phyloP scores from a whole-genome alignment of 2,329 filamentous ascomycete species.

The Colletotrichum sp. region DNA sequence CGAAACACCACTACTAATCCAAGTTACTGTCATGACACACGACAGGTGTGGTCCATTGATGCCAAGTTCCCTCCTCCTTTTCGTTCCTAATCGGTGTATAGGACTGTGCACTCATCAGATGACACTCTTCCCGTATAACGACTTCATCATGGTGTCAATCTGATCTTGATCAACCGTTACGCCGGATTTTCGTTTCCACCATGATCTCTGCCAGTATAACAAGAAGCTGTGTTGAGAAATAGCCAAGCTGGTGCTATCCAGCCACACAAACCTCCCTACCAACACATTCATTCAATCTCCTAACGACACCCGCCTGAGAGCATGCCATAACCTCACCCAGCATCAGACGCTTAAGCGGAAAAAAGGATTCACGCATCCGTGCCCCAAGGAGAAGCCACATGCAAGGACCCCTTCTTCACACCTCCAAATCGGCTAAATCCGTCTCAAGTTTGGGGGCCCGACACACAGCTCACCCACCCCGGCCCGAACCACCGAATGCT shows the following conservation, averaged over 20 bases:
- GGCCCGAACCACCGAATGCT: neutral
- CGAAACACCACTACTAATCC: neutral
- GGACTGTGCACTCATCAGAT: neutral
- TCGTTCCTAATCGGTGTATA: neutral
- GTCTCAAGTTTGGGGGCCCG: neutral
- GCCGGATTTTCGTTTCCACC: neutral
- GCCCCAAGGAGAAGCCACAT: neutral
- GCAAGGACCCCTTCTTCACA: neutral
- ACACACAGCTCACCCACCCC: neutral
- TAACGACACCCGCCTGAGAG: neutral
- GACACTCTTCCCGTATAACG: neutral
- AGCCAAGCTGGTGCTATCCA: neutral
- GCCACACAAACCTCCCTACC: neutral
- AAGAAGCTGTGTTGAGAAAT: neutral
- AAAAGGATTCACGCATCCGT: neutral
- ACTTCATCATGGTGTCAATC: neutral
- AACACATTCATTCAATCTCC: neutral
- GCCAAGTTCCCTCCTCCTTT: neutral
- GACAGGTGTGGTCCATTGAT: neutral
- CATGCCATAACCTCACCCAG: neutral
- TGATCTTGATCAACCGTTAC: neutral
- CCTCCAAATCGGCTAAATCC: neutral
- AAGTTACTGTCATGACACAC: neutral
- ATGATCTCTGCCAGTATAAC: neutral
- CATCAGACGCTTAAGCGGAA: neutral